Conservation (phyloP, 805 yeast genomes). For the Yarrowia osloensis region DNA sequence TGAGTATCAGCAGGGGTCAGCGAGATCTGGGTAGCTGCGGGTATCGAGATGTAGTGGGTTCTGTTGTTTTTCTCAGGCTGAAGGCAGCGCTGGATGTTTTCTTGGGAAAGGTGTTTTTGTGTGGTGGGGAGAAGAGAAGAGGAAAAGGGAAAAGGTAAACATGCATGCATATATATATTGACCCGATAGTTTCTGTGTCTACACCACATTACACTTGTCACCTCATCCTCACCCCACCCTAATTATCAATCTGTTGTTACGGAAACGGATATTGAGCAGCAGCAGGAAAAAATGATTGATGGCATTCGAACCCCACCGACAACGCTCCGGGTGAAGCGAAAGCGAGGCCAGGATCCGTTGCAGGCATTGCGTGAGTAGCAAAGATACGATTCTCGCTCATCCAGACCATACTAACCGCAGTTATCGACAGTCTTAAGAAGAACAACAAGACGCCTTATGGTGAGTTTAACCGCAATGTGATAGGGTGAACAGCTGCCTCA, state of each 20-base stretch:
- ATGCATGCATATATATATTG: conserved; percentile 24
- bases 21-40: not conserved
- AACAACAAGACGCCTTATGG: conserved; percentile 37
- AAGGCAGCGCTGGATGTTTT: conserved; percentile 26
- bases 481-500: no score
- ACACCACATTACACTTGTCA: conserved; percentile 2
- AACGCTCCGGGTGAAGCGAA: conserved; percentile 80
- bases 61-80: conserved; percentile 27
- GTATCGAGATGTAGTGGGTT: conserved; percentile 1
- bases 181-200: conserved; percentile 8
- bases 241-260: not conserved
- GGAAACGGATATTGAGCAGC: conserved; percentile 1
- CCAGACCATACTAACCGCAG: conserved; percentile 7
- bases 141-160: conserved; percentile 25
- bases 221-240: not conserved
- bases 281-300: conserved; percentile 11
- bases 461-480: conserved; percentile 31
- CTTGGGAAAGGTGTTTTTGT: not conserved
- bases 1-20: not conserved
- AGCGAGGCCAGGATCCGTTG: conserved; percentile 83
- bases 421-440: conserved; percentile 29
- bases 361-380: conserved; percentile 59
- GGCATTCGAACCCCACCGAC: conserved; percentile 50
- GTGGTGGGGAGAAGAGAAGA: conserved; percentile 3
- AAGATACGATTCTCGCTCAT: no score